A percentile compares a stretch with the other conserved stretches of the same genome.
phyloP scores from a whole-genome alignment of 2,329 filamentous ascomycete genomes.

The Xylaria sp. region DNA sequence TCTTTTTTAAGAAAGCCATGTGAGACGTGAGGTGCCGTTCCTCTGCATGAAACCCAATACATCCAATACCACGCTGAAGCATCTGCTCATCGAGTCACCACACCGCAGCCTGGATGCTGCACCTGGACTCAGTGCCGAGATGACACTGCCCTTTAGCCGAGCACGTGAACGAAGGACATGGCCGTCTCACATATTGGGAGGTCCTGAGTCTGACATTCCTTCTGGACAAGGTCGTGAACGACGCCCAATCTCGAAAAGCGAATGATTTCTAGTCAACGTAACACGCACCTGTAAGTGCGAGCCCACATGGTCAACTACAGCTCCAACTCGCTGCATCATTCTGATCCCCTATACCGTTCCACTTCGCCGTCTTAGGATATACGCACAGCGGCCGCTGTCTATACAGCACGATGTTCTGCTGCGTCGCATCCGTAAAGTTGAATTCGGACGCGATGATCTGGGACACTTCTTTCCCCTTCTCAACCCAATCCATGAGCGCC shows the following conservation, averaged over 20 bases:
- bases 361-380: slow-evolving; percentile 49
- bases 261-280: not conserved
- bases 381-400: slow-evolving; percentile 57
- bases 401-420: slow-evolving; percentile 49
- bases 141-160: slow-evolving; percentile 31
- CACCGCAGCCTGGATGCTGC: slow-evolving; percentile 6
- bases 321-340: slow-evolving; percentile 50
- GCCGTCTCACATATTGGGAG: slow-evolving; percentile 53
- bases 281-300: too few relatives aligned
- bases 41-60: not conserved
- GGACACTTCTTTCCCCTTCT: slow-evolving; percentile 42
- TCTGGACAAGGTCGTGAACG: slow-evolving; percentile 37
- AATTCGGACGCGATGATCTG: slow-evolving; percentile 48
- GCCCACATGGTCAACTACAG: slow-evolving; percentile 41
- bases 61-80: not conserved
- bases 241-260: not conserved
- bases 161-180: slow-evolving; percentile 28
- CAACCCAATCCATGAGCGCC: slow-evolving; percentile 50
- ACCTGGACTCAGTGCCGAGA: slow-evolving; percentile 1
- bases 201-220: slow-evolving; percentile 50
- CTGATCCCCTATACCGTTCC: slow-evolving; percentile 49
- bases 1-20: not conserved
- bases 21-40: not conserved
- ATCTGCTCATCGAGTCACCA: not conserved
- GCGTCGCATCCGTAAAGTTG: slow-evolving; percentile 43